A percentile compares a stretch with the other conserved stretches of the same genome.
These are phyloP conservation scores for Phoma sp. DNA, from an alignment of 2,329 filamentous ascomycete species.

Conservation along the genomic window DNA sequence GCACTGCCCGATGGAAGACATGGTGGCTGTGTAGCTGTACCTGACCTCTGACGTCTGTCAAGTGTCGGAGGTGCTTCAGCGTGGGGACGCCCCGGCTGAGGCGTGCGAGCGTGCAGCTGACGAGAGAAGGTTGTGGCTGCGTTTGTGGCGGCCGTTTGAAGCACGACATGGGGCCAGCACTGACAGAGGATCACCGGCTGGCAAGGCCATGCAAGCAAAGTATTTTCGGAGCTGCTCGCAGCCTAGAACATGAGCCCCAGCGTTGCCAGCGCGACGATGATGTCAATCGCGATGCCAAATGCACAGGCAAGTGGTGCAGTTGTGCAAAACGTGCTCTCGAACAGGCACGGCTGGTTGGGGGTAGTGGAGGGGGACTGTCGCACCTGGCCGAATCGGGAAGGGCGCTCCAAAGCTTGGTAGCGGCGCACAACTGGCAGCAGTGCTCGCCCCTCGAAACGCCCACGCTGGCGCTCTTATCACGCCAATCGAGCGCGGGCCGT, in stretches of 20 bases:
- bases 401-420: slow-evolving; percentile 10
- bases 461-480: slow-evolving; percentile 19
- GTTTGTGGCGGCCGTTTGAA: slow-evolving; percentile 20
- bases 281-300: slow-evolving; percentile 14
- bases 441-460: slow-evolving; percentile 25
- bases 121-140: slow-evolving; percentile 16
- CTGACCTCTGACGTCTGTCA: slow-evolving; percentile 11
- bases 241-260: slow-evolving; percentile 14
- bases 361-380: slow-evolving; percentile 24
- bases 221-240: not conserved
- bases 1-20: not conserved
- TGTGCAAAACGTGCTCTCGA: slow-evolving; percentile 25
- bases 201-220: slow-evolving; percentile 4
- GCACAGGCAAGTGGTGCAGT: slow-evolving; percentile 3
- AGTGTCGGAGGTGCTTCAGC: slow-evolving; percentile 7
- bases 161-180: not conserved
- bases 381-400: slow-evolving; percentile 29
- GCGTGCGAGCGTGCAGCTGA: slow-evolving; percentile 7
- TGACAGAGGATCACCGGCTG: not conserved
- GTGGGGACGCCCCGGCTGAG: slow-evolving; percentile 8
- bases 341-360: slow-evolving; percentile 8
- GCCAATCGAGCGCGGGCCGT: slow-evolving; percentile 20
- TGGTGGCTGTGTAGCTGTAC: slow-evolving; percentile 14
- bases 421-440: not conserved
- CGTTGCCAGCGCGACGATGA: slow-evolving; percentile 9